These are phyloP conservation scores for Tilletia caries DNA, from an alignment of 1,284 basidiomycete species.

Conservation along the genomic window DNA sequence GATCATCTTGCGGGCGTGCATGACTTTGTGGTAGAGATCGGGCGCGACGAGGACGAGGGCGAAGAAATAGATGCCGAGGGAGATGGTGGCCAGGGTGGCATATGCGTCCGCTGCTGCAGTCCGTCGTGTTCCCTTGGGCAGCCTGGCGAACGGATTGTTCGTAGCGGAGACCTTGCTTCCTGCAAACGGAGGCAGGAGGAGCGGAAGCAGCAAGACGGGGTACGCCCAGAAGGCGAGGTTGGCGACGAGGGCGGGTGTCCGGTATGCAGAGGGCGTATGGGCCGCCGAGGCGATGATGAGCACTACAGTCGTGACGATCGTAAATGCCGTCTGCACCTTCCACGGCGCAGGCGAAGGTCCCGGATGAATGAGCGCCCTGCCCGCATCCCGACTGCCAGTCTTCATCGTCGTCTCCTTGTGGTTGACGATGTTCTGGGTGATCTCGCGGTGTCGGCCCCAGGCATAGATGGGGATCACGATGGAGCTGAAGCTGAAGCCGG, in stretches of 20 bases:
- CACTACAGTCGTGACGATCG: background rate
- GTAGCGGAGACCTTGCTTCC: background rate
- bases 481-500: conserved; percentile 11
- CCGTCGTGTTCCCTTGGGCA: background rate
- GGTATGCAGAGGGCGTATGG: background rate
- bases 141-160: conserved; percentile 4
- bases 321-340: background rate
- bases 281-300: background rate
- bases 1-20: background rate
- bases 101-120: conserved; percentile 7
- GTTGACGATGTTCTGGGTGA: background rate
- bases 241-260: conserved; percentile 2
- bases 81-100: background rate
- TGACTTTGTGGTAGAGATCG: conserved; percentile 5
- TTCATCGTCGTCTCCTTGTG: conserved; percentile 8
- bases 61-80: background rate
- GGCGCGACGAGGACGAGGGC: conserved; percentile 7
- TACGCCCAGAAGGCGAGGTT: background rate
- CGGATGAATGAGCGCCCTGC: conserved; percentile 1
- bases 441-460: background rate
- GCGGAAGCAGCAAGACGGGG: conserved; percentile 1
- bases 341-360: background rate
- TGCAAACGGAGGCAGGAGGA: background rate
- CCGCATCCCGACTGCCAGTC: background rate
- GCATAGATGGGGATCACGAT: conserved; percentile 2